phyloP scores from a whole-genome alignment of 2,329 filamentous ascomycete genomes.

The Thermothelomyces thermophilus region DNA sequence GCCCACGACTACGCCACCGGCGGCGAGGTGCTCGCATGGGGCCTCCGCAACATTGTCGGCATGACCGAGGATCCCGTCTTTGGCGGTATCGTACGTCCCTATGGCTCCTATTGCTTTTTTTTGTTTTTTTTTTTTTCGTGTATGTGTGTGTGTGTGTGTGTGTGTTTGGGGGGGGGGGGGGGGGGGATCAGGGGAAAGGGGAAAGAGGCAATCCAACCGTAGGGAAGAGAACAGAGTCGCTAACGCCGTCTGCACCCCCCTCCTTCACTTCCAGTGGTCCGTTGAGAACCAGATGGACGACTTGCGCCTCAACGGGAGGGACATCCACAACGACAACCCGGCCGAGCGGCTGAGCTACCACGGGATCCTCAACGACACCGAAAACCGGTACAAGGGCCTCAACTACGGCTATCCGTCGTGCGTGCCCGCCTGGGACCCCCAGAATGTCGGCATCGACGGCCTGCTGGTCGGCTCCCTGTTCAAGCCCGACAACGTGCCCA shows the following conservation, averaged over 20 bases:
- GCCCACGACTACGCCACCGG: constrained; percentile 14
- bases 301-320: constrained; percentile 43
- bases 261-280: no score
- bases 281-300: constrained; percentile 61
- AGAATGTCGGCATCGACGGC: constrained; percentile 29
- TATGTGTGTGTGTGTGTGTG: no score
- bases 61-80: constrained; percentile 42
- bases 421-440: constrained; percentile 35
- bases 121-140: no score
- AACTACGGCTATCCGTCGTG: constrained; percentile 57
- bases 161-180: no score
- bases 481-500: constrained; percentile 24
- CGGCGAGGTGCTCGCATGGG: constrained; percentile 22
- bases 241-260: no score
- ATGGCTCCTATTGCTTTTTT: constrained; percentile 6
- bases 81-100: constrained; percentile 27
- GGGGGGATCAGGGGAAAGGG: no score
- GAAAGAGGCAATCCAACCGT: no score
- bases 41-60: constrained; percentile 57
- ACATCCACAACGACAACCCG: constrained; percentile 55
- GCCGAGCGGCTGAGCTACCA: constrained; percentile 61
- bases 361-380: constrained; percentile 48
- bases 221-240: no score
- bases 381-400: constrained; percentile 31
- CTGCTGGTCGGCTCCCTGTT: constrained; percentile 31